A percentile compares a stretch with the other conserved stretches of the same genome.
phyloP scores from a whole-genome alignment of 768 basidiomycete genomes.

The Tricholoma matsutake region DNA sequence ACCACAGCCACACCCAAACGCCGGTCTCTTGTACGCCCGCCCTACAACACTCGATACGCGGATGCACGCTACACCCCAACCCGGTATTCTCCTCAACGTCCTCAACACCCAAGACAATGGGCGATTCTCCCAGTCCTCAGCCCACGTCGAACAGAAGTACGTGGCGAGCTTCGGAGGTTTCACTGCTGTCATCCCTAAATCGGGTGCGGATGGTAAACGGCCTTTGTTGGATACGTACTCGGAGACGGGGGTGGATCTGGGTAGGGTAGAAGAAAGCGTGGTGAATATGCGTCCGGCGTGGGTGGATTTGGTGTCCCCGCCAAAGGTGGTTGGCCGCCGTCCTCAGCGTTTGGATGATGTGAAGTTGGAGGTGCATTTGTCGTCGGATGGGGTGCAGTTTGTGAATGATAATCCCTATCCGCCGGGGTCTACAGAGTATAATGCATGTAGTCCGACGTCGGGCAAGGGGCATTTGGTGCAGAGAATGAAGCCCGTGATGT shows the following conservation, averaged over 20 bases:
- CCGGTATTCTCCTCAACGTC: slow-evolving; percentile 54
- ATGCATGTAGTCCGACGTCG: neutral
- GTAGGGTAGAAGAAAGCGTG: slow-evolving; percentile 15
- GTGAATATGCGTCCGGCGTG: slow-evolving; percentile 31
- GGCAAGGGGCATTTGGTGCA: slow-evolving; percentile 1
- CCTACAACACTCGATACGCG: slow-evolving; percentile 52
- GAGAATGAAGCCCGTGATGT: neutral
- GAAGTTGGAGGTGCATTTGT: neutral
- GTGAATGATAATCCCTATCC: neutral
- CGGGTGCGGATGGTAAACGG: slow-evolving; percentile 10
- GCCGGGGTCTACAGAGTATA: neutral
- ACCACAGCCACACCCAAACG: slow-evolving; percentile 61
- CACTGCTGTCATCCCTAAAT: slow-evolving; percentile 22
- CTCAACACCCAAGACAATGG: neutral
- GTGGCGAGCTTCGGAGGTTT: slow-evolving; percentile 47
- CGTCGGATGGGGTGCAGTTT: neutral
- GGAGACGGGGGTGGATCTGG: slow-evolving; percentile 27
- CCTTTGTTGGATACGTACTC: slow-evolving; percentile 27
- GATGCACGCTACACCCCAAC: slow-evolving; percentile 48
- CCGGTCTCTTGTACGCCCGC: slow-evolving; percentile 58
- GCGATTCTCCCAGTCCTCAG: neutral
- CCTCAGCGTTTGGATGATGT: neutral
- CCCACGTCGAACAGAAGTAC: slow-evolving; percentile 4
- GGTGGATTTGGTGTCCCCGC: neutral
- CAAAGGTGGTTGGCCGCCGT: neutral